Evolutionary conservation across 2,329 filamentous ascomycete genomes (phyloP).

Genomic region (Paracorniculantispora psalliotae): DNA sequence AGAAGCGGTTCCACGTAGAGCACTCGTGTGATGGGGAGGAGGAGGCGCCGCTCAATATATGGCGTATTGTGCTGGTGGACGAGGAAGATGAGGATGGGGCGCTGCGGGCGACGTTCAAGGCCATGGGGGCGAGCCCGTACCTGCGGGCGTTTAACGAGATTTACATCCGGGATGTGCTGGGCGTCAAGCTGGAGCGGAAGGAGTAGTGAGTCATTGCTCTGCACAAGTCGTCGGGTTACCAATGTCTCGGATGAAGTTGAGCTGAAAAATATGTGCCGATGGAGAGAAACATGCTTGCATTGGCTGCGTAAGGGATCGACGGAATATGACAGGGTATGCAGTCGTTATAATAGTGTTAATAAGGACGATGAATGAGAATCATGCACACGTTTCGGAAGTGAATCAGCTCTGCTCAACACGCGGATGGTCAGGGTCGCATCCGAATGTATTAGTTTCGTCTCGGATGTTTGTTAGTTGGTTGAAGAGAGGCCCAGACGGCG

Average conservation of each 20-base stretch:
- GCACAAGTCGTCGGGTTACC: too few relatives aligned
- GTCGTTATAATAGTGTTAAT: too few relatives aligned
- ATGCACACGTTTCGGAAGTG: not conserved
- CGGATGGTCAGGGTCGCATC: not conserved
- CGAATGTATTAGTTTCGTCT: not conserved
- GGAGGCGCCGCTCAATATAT: constrained; percentile 14
- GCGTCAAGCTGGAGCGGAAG: constrained; percentile 10
- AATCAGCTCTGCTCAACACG: not conserved
- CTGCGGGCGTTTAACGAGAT: constrained; percentile 15
- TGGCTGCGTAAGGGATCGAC: too few relatives aligned
- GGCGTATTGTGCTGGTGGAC: constrained; percentile 14
- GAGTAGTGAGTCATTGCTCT: not conserved
- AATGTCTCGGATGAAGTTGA: too few relatives aligned
- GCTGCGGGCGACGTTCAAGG: not conserved
- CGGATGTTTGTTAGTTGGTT: not conserved
- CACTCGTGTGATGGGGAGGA: constrained; percentile 10
- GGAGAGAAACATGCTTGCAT: too few relatives aligned
- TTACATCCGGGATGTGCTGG: constrained; percentile 14
- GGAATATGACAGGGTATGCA: too few relatives aligned
- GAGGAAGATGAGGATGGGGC: constrained; percentile 11
- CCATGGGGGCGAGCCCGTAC: constrained; percentile 5
- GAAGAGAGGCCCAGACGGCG: too few relatives aligned
- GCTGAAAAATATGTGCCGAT: too few relatives aligned
- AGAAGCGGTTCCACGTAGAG: constrained; percentile 17
- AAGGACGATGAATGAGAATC: not conserved